A percentile compares a stretch with the other conserved stretches of the same genome.
phyloP scores from a whole-genome alignment of 2,329 filamentous ascomycete genomes.

The Talaromyces amestolkiae region DNA sequence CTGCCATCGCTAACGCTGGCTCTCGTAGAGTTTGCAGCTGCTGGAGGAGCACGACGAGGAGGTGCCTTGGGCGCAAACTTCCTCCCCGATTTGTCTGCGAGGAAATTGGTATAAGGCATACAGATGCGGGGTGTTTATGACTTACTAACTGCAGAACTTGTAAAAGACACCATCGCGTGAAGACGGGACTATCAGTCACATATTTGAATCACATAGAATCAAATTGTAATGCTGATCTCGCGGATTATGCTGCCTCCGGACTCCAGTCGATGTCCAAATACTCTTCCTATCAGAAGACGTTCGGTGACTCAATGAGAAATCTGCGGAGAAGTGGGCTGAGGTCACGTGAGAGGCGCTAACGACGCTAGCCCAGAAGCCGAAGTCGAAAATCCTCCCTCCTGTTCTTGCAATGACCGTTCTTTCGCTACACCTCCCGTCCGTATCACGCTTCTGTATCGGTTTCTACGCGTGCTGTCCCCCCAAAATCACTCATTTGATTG shows the following conservation, averaged over 20 bases:
- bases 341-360: conserved; percentile 41
- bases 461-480: background rate
- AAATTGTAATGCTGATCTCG: background rate
- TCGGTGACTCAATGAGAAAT: conserved; percentile 12
- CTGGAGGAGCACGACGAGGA: conserved; percentile 53
- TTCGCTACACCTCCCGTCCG: conserved; percentile 29
- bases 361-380: conserved; percentile 30
- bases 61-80: conserved; percentile 74
- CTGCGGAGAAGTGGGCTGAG: conserved; percentile 29
- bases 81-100: conserved; percentile 63
- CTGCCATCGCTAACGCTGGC: conserved; percentile 41
- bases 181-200: conserved; percentile 19
- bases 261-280: background rate
- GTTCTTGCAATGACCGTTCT: conserved; percentile 24
- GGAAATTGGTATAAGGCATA: conserved; percentile 14
- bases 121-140: conserved; percentile 17
- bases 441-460: conserved; percentile 11
- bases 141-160: conserved; percentile 55
- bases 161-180: conserved; percentile 48
- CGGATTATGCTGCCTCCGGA: background rate
- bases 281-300: background rate
- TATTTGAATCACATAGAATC: conserved; percentile 20
- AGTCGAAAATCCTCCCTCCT: conserved; percentile 47
- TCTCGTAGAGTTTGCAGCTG: conserved; percentile 33
- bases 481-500: background rate